These are phyloP conservation scores for Paecilomyces formosus DNA, from an alignment of 2,329 filamentous ascomycete species.

Conservation along the genomic window DNA sequence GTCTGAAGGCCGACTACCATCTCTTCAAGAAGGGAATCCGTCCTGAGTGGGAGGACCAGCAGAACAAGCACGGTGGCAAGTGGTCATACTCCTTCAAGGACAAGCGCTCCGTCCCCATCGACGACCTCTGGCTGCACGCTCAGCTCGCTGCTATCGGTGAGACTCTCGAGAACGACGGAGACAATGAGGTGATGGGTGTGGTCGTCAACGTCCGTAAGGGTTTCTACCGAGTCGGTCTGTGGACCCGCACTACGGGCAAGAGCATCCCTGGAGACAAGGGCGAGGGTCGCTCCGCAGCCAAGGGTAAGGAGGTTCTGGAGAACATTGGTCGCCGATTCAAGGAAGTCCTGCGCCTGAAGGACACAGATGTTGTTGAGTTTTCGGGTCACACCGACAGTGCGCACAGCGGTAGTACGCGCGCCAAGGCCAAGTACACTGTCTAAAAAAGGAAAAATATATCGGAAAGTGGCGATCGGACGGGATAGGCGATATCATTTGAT, in stretches of 20 bases:
- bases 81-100: slow-evolving; percentile 99
- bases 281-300: slow-evolving; percentile 67
- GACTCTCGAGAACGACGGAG: slow-evolving; percentile 85
- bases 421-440: slow-evolving; percentile 87
- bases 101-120: slow-evolving; percentile 83
- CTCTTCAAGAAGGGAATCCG: slow-evolving; percentile 97
- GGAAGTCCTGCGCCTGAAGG: slow-evolving; percentile 73
- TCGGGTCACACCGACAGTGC: slow-evolving; percentile 94
- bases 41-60: slow-evolving; percentile 95
- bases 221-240: slow-evolving; percentile 95
- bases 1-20: slow-evolving; percentile 97
- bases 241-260: slow-evolving; percentile 92
- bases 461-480: neutral
- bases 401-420: slow-evolving; percentile 85
- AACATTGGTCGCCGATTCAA: slow-evolving; percentile 89
- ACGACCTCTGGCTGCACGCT: slow-evolving; percentile 92
- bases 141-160: slow-evolving; percentile 97
- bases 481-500: neutral
- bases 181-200: slow-evolving; percentile 98
- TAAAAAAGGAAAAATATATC: slow-evolving; percentile 38
- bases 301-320: slow-evolving; percentile 77
- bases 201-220: slow-evolving; percentile 98
- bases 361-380: slow-evolving; percentile 79
- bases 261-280: slow-evolving; percentile 68
- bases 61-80: slow-evolving; percentile 99